Evolutionary conservation across 768 basidiomycete species (phyloP).

Genomic region (Boletus rubroflammeus): DNA sequence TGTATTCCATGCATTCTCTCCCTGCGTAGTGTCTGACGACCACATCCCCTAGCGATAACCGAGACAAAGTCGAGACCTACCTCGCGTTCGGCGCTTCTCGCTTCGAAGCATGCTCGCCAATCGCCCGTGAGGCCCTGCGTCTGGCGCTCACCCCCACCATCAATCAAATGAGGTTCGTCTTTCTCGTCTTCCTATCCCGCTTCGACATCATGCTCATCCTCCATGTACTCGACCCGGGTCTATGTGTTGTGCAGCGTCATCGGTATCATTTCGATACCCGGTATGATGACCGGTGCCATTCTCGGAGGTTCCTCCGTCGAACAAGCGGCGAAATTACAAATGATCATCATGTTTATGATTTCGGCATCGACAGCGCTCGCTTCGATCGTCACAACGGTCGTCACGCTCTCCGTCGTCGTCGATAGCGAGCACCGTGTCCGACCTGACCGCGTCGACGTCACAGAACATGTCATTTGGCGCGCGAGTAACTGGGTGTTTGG

Average conservation of each 20-base stretch:
- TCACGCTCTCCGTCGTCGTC: slow-evolving; percentile 58
- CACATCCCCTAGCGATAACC: slow-evolving; percentile 56
- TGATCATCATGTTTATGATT: slow-evolving; percentile 96
- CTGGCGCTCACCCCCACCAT: slow-evolving; percentile 78
- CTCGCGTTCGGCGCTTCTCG: slow-evolving; percentile 84
- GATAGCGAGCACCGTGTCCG: slow-evolving; percentile 67
- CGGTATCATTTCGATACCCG: slow-evolving; percentile 76
- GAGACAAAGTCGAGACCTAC: slow-evolving; percentile 82
- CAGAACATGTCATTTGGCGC: slow-evolving; percentile 33
- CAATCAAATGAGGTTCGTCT: slow-evolving; percentile 74
- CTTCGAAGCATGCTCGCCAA: slow-evolving; percentile 77
- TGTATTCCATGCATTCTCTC: slow-evolving; percentile 20
- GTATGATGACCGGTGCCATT: slow-evolving; percentile 92
- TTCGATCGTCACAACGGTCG: slow-evolving; percentile 58
- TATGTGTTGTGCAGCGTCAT: slow-evolving; percentile 46
- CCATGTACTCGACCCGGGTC: neutral
- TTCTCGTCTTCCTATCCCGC: neutral
- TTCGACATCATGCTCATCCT: neutral
- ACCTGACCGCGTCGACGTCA: slow-evolving; percentile 52
- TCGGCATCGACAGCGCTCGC: slow-evolving; percentile 72
- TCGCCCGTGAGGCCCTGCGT: slow-evolving; percentile 74
- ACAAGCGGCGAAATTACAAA: slow-evolving; percentile 82
- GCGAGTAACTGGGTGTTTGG: slow-evolving; percentile 31
- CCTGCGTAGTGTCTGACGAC: neutral
- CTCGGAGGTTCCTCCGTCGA: slow-evolving; percentile 81